These are phyloP conservation scores for Orychophragmus violaceus DNA, from an alignment of 345 rosid species.

Conservation along the genomic window DNA sequence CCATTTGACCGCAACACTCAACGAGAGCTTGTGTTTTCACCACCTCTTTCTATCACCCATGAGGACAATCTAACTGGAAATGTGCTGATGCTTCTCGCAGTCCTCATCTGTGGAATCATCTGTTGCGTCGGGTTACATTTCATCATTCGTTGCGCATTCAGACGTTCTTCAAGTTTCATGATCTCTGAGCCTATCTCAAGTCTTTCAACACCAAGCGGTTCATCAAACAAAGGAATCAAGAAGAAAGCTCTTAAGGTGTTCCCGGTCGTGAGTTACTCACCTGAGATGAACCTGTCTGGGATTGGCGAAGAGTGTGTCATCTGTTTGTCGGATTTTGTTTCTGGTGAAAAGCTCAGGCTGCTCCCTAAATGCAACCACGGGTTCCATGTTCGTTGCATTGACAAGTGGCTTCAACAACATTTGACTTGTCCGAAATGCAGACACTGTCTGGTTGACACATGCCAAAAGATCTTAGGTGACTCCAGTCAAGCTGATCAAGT, in stretches of 20 bases:
- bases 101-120: background rate
- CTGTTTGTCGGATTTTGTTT: background rate
- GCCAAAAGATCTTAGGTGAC: conserved; percentile 30
- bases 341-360: conserved; percentile 32
- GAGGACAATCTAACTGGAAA: background rate
- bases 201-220: background rate
- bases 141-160: background rate
- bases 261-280: background rate
- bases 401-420: conserved; percentile 47
- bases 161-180: background rate
- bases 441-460: conserved; percentile 35
- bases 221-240: background rate
- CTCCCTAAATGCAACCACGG: conserved; percentile 50
- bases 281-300: background rate
- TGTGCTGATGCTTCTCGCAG: background rate
- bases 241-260: background rate
- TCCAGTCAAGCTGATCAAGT: background rate
- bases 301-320: background rate
- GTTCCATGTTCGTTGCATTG: conserved; percentile 46
- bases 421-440: conserved; percentile 54
- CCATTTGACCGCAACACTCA: background rate
- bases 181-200: background rate
- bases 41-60: background rate
- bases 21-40: background rate
- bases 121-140: background rate